Base-by-base conservation (phyloP, 2,329 filamentous ascomycete genomes). In the Colletotrichum cuscutae region DNA sequence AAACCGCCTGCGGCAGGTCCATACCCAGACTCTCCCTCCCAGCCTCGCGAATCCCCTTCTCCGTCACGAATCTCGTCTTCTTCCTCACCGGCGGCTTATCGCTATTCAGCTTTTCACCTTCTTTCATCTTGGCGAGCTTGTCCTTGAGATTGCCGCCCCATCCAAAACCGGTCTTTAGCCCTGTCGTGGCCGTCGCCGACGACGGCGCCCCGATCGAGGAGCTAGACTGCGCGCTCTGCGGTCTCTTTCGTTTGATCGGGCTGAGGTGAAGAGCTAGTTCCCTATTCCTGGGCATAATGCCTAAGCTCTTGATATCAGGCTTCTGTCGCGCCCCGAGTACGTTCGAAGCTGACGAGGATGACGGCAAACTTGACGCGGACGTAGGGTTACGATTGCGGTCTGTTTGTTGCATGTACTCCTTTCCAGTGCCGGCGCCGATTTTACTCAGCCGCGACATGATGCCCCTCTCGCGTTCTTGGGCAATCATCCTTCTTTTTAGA, bases 41-140 rank as follows among this genome's bases (percentile, higher is more conserved):
- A 4, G 93, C 93, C 81, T 94, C 93, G 67, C 91, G 89, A 74
- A 95, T 95, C 0, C 93, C 93, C 80, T 92, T 94, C 54, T 91
- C 90, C 30, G 93, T 94, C 53, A 95, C 88, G 78, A 95, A 95
- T n/a, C 93, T 87, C 64, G 93, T 95, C 86, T 94, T 94, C 83
- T 94, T 92, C 76, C 89, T 86, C 37, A 90, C 87, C 0, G 89
- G 89, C 78, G 78, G 86, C 75, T 73, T 80, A 63, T 81, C 77
- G 19, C 70, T 68, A 49, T 64, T 68, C 63, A 75, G 56, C 75
- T 84, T 87, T 79, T 90, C 89, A 2, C 90, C 90, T 4, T 90
- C 86, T 78, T 88, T 90, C 90, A 92, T 92, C 74, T 86, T 85
- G 4, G 86, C 80, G 30, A 92, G 83, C 81, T 92, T 91, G 53